Base-by-base conservation (phyloP, 2,329 filamentous ascomycete species). In the Monilinia laxa region DNA sequence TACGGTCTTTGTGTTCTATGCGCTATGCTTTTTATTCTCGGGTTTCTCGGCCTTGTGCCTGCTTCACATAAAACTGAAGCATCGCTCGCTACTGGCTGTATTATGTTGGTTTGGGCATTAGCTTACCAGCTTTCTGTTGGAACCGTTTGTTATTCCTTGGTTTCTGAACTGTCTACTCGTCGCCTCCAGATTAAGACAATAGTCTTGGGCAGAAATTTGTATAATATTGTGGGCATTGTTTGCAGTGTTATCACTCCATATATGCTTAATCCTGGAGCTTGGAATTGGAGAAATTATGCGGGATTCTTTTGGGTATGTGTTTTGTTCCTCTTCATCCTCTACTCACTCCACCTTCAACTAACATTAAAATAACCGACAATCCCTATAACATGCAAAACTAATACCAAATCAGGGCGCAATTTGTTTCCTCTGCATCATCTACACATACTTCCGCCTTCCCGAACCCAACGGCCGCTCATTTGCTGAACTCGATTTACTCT, bases 141-240 rank as follows among this genome's bases (percentile, higher is more conserved):
- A 51, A 95, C 93, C 0, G 92, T 96, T 10, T 92, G 90, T 78
- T 97, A 96, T 79, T 95, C 92, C 0, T 85, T 97, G 14, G 93
- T 97, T 5, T 87, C 90, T 0, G 93, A 97, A 77, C 79, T 97
- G 28, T 93, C 92, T 0, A 92, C 92, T 0, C 86, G 91, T 18
- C 85, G 93, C 2, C 83, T 97, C 45, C 90, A 93, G 75, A 93
- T 96, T 81, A 97, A 97, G 81, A 96, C 93, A 0, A 90, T 96
- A 28, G 93, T 95, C 0, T 84, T 97, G 2, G 92, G 90, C 1
- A 89, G 93, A 65, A 91, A 92, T 72, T 80, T 92, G 51, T 70
- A 68, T 20, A 86, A 85, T 82, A 93, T 95, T 74, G 81, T 96
- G 62, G 90, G 86, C 70, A 96, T 97, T 71, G 80, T 96, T 73